phyloP scores from a whole-genome alignment of 371 early-diverging fungal genomes.

The Mucor plumbeus region DNA sequence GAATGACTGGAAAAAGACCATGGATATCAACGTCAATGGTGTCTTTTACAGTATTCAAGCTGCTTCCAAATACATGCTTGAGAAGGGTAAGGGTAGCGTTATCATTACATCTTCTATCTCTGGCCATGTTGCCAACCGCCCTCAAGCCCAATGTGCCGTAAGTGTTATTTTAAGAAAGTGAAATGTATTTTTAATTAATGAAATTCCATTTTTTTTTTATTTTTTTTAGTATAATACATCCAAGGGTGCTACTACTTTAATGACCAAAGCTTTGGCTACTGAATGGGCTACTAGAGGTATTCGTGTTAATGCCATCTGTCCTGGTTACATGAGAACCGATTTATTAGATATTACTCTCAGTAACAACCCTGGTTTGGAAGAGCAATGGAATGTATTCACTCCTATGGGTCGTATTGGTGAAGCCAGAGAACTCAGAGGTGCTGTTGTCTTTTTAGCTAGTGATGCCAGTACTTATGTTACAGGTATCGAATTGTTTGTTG shows the following conservation, averaged over 20 bases:
- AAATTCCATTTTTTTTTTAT: no score
- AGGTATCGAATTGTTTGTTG: slow-evolving; percentile 55
- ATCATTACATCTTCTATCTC: slow-evolving; percentile 54
- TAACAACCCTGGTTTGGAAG: slow-evolving; percentile 36
- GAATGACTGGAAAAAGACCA: slow-evolving; percentile 43
- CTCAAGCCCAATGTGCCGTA: slow-evolving; percentile 53
- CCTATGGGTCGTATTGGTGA: slow-evolving; percentile 62
- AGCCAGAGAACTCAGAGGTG: slow-evolving; percentile 71
- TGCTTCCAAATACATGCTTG: slow-evolving; percentile 47
- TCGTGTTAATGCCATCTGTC: slow-evolving; percentile 54
- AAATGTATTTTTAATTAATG: not conserved
- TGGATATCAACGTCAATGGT: slow-evolving; percentile 57
- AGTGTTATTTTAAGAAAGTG: slow-evolving; percentile 13
- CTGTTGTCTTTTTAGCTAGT: slow-evolving; percentile 72
- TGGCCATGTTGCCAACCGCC: slow-evolving; percentile 50
- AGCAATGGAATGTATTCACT: slow-evolving; percentile 40
- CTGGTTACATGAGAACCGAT: slow-evolving; percentile 55
- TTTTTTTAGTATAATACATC: slow-evolving; percentile 57
- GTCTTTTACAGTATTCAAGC: slow-evolving; percentile 53
- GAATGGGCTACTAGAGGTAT: slow-evolving; percentile 55
- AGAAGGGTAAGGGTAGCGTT: slow-evolving; percentile 48
- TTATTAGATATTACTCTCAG: slow-evolving; percentile 44
- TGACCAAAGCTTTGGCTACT: slow-evolving; percentile 52
- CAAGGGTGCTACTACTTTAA: slow-evolving; percentile 69
- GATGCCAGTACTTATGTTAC: slow-evolving; percentile 69